Evolutionary conservation across 805 yeast species (phyloP), one percentile per base, ranked within the genome.

Genomic region (Saccharomycopsis malanga): DNA sequence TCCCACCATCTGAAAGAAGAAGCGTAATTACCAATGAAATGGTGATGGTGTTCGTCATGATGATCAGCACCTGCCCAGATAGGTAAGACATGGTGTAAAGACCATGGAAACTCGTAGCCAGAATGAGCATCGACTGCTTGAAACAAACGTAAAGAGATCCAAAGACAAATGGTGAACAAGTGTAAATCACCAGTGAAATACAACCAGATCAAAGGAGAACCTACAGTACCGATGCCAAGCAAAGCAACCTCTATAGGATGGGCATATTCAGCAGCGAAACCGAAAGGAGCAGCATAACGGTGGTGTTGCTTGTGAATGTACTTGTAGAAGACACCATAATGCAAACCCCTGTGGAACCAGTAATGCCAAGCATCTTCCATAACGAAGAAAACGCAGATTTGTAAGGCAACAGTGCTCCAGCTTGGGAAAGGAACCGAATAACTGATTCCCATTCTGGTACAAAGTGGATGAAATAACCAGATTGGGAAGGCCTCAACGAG

Each of bases 11-110:
- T 76, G 74, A 85, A 85, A 25, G 84, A 76, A 36, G 87, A 79
- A n/a, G 89, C 81, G 62, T 81, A 84, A 61, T 83, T 82, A 47
- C 93, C 93, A 54, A 81, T 77, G 63, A 84, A 84, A 67, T 76
- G 82, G 60, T 79, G 85, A 62, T 84, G 93, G 61, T 84, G 93
- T 64, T 79, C 86, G 62, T 84, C 93, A 61, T 84, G 91, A 66
- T 83, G 91, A 56, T 80, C 88, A 20, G 89, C 89, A 45, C 91
- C 91, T 4, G 91, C 87, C 91, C 91, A 83, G 62, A 84, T 69
- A 22, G 91, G 89, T 42, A 84, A 61, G 63, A 84, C 73, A 62
- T 83, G 81, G 63, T 83, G 85, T 58, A 84, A 70, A 5, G 89
- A 81, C 78, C 85, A 73, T 44, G 93, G 93, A 72, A 84, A 84